phyloP scores from a whole-genome alignment of 305 asterid species.

The Solanum aculeatissimum region DNA sequence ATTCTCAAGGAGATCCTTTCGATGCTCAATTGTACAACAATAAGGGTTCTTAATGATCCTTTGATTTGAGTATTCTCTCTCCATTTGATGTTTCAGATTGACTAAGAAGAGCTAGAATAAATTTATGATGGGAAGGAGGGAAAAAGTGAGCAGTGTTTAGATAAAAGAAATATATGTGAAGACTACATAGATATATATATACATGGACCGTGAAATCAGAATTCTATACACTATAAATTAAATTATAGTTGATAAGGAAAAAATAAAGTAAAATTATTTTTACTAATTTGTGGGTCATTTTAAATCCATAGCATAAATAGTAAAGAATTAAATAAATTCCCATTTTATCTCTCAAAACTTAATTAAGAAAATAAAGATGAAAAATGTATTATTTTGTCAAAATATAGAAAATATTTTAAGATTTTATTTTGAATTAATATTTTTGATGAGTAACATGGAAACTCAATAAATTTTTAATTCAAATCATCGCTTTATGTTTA shows the following conservation, averaged over 20 bases:
- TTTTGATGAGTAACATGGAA: neutral
- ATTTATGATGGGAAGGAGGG: neutral
- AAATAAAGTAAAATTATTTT: neutral
- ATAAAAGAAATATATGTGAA: too few relatives aligned
- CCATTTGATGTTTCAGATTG: too few relatives aligned
- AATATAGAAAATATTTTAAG: neutral
- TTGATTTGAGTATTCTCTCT: neutral
- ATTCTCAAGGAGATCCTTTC: too few relatives aligned
- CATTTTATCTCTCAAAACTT: neutral
- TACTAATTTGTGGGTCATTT: neutral
- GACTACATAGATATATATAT: neutral
- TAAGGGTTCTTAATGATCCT: too few relatives aligned
- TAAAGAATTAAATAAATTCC: neutral
- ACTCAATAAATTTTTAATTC: too few relatives aligned
- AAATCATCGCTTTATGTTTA: too few relatives aligned
- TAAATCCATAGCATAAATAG: neutral
- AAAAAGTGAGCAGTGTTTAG: neutral
- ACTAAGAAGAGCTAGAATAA: neutral
- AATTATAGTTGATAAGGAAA: neutral
- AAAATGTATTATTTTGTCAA: neutral
- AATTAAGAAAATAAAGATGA: neutral
- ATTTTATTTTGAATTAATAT: neutral
- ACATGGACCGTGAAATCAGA: neutral
- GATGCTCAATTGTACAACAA: too few relatives aligned
- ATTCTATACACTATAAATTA: neutral